These are phyloP conservation scores for Pseudocercospora fuligena DNA, from an alignment of 2,329 filamentous ascomycete genomes.

Conservation along the genomic window DNA sequence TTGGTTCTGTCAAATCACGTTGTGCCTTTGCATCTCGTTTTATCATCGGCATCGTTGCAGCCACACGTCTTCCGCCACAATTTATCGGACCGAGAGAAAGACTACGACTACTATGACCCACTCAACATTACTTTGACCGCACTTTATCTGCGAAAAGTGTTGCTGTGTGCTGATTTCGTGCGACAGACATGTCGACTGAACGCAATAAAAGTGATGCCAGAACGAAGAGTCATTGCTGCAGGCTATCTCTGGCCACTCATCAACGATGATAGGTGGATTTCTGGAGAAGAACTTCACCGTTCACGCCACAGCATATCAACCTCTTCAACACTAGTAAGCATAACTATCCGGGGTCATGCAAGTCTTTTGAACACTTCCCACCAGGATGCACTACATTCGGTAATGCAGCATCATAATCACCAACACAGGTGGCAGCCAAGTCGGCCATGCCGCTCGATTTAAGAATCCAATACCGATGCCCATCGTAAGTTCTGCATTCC, in stretches of 20 bases:
- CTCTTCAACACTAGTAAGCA: not conserved
- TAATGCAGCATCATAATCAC: conserved; percentile 20
- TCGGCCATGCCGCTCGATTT: conserved; percentile 16
- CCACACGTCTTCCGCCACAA: conserved; percentile 3
- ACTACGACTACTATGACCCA: not conserved
- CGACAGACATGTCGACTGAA: not conserved
- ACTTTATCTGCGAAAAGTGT: not conserved
- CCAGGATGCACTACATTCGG: conserved; percentile 4
- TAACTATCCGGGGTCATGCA: conserved; percentile 15
- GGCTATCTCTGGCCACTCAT: not conserved
- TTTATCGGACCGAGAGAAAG: not conserved
- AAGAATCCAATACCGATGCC: not conserved
- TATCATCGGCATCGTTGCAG: conserved; percentile 4
- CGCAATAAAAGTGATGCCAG: not conserved
- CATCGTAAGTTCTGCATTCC: conserved; percentile 13
- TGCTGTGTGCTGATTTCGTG: not conserved
- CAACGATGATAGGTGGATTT: not conserved
- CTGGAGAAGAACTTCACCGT: not conserved
- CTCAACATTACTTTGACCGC: not conserved
- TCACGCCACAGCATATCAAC: not conserved
- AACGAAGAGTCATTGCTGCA: not conserved
- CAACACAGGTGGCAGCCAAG: conserved; percentile 12
- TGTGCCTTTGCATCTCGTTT: conserved; percentile 2
- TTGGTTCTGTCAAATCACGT: not conserved
- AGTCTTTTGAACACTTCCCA: conserved; percentile 1